phyloP scores from a whole-genome alignment of 202 grass and related monocot genomes.

The Saccharum hybrid region DNA sequence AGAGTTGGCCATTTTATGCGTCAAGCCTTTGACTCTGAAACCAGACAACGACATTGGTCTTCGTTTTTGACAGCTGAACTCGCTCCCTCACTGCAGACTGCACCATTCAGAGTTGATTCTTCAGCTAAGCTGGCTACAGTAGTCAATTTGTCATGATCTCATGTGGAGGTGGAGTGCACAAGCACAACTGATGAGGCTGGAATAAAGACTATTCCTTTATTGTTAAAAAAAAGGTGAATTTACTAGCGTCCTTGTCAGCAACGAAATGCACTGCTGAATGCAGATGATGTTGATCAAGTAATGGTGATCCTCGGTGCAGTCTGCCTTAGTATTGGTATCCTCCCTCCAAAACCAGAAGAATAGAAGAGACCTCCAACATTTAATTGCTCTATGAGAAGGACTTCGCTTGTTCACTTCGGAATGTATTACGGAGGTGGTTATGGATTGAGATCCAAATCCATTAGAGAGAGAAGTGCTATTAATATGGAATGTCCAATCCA shows the following conservation, averaged over 20 bases:
- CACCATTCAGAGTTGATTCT: conserved; percentile 29
- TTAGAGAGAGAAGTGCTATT: too few relatives aligned
- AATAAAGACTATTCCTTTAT: not conserved
- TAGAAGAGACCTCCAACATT: not conserved
- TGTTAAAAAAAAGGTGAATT: too few relatives aligned
- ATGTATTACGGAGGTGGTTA: not conserved
- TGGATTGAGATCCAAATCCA: too few relatives aligned
- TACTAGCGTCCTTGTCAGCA: not conserved
- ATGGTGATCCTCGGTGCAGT: not conserved
- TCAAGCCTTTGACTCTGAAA: conserved; percentile 42
- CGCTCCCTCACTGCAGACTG: not conserved
- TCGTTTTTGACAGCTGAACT: not conserved
- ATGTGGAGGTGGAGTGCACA: conserved; percentile 8
- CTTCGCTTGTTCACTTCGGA: not conserved
- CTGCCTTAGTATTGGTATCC: not conserved
- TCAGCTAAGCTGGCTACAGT: conserved; percentile 35
- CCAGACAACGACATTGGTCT: not conserved
- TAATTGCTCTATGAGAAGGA: not conserved
- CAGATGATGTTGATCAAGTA: not conserved
- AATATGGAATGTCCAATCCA: too few relatives aligned
- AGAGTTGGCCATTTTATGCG: not conserved
- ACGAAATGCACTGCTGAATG: not conserved
- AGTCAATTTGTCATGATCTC: conserved; percentile 17
- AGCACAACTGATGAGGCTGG: not conserved
- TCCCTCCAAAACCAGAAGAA: not conserved